Base-by-base conservation (phyloP, 495 filamentous ascomycete species). In the Xylona heveae region DNA sequence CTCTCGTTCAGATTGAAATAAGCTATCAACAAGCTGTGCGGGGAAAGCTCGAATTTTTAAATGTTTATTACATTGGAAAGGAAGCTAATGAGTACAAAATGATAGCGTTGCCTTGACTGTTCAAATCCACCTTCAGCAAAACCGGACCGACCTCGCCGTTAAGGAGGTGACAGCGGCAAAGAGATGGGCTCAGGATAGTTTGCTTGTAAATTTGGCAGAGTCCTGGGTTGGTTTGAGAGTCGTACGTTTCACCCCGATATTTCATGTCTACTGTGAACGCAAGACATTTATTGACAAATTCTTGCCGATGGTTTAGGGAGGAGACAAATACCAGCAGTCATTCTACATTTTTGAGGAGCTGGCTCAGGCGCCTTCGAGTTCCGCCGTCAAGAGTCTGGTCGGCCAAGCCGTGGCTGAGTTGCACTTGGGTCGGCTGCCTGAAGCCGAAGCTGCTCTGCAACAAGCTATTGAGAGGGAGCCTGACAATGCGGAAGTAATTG, bases 261-360 rank as follows among this genome's bases (percentile, higher is more conserved):
- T n/a, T n/a, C n/a, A 37, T 14, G 9, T n/a, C 28, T 17, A 37
- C 17, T 6, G 15, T 3, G 25, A 12, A n/a, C n/a, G n/a, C n/a
- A n/a, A n/a, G n/a, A n/a, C n/a, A n/a, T 31, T 10, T 18, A 31
- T 3, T 10, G 28, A 30, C 28, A 19, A 10, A 5, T 17, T 24
- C 2, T 16, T 33, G 19, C 24, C 40, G 28, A 28, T 21, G 22
- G 3, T 35, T 26, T 31, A 90, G 79, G 88, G 88, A 46, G 83
- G 82, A 38, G 85, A 94, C 39, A 83, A 78, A 52, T 97, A 95
- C 59, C 88, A 95, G 51, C 76, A 81, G 42, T 77, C 85, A 22
- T 97, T 88, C 58, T 97, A 97, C 64, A 84, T 97, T 42, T 97
- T 81, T 48, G 85, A 94, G 55, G 88, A 97, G 52, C 70, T 97